Percentiles rank a stretch among this genome's conserved stretches.
These are phyloP conservation scores for Cucurbita maxima DNA, from an alignment of 306 rosid genomes.

Conservation along the genomic window DNA sequence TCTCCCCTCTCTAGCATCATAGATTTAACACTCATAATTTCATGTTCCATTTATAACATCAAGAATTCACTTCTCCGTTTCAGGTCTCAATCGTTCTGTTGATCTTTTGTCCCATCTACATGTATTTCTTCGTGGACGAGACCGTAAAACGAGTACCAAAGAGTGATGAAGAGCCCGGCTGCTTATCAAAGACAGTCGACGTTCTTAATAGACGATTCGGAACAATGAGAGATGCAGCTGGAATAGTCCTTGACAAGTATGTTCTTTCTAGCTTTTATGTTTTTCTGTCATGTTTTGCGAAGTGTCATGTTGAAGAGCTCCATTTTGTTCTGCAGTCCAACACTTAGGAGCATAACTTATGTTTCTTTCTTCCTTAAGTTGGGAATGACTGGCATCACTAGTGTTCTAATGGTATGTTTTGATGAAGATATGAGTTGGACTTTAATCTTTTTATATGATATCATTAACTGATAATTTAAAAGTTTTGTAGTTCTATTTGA, in stretches of 20 bases:
- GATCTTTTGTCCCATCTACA: slow-evolving; percentile 42
- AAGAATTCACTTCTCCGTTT: slow-evolving; percentile 7
- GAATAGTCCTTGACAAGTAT: slow-evolving; percentile 49
- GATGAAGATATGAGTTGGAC: not conserved
- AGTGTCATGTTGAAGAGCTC: not conserved
- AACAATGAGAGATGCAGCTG: slow-evolving; percentile 49
- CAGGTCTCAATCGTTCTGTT: slow-evolving; percentile 61
- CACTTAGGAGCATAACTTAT: slow-evolving; percentile 55
- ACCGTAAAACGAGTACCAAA: slow-evolving; percentile 22
- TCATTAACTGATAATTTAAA: slow-evolving; percentile 5
- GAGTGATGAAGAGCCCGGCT: slow-evolving; percentile 16
- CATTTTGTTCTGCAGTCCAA: slow-evolving; percentile 37
- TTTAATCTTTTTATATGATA: not conserved
- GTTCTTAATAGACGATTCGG: slow-evolving; percentile 32
- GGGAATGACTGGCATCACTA: slow-evolving; percentile 67
- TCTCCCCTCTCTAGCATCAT: not conserved
- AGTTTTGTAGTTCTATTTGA: slow-evolving; percentile 60
- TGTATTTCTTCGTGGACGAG: slow-evolving; percentile 59
- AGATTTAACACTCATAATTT: not conserved
- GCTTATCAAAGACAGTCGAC: slow-evolving; percentile 22
- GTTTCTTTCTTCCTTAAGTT: slow-evolving; percentile 59
- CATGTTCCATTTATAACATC: not conserved
- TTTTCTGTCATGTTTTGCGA: not conserved
- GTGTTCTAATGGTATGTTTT: slow-evolving; percentile 44
- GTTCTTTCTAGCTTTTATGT: not conserved